Percentiles rank a stretch among this genome's conserved stretches.
Evolutionary conservation across 1,139 yeast genomes (phyloP).

Genomic region (Hemisphaericaspora xylofermentans): DNA sequence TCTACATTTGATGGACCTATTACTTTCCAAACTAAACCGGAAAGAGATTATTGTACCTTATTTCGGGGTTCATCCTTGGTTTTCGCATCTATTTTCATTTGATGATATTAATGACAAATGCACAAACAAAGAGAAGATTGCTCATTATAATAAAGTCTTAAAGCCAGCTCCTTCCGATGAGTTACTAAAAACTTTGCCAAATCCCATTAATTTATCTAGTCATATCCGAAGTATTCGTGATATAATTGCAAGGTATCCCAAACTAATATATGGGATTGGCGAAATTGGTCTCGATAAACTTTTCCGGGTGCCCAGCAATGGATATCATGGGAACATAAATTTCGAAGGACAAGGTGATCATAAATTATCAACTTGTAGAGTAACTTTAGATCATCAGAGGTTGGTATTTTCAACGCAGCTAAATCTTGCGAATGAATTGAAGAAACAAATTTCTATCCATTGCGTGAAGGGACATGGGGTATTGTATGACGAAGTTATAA

Average conservation of each 20-base stretch:
- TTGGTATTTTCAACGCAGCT: constrained; percentile 52
- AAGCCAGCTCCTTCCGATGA: constrained; percentile 40
- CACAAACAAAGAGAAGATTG: constrained; percentile 21
- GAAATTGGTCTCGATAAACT: constrained; percentile 86
- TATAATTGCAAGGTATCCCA: constrained; percentile 22
- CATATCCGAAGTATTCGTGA: constrained; percentile 33
- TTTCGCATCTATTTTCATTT: constrained; percentile 56
- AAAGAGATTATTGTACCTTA: constrained; percentile 48
- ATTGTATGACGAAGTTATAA: constrained; percentile 45
- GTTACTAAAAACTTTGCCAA: constrained; percentile 55
- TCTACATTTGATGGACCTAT: constrained; percentile 30
- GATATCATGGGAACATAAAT: constrained; percentile 46
- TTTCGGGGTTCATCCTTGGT: constrained; percentile 94
- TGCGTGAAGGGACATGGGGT: constrained; percentile 78
- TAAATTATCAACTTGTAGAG: constrained; percentile 47
- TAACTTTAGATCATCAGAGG: constrained; percentile 64
- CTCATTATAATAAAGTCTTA: constrained; percentile 59
- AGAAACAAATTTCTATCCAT: constrained; percentile 69
- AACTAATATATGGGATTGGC: constrained; percentile 53
- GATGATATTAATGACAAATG: constrained; percentile 5
- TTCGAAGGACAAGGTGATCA: constrained; percentile 11
- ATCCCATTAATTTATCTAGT: constrained; percentile 48
- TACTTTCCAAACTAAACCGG: constrained; percentile 26
- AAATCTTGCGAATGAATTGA: constrained; percentile 47
- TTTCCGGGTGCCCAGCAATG: constrained; percentile 64